Evolutionary conservation across 1,139 yeast species (phyloP).

Genomic region (Protomyces gravidus): DNA sequence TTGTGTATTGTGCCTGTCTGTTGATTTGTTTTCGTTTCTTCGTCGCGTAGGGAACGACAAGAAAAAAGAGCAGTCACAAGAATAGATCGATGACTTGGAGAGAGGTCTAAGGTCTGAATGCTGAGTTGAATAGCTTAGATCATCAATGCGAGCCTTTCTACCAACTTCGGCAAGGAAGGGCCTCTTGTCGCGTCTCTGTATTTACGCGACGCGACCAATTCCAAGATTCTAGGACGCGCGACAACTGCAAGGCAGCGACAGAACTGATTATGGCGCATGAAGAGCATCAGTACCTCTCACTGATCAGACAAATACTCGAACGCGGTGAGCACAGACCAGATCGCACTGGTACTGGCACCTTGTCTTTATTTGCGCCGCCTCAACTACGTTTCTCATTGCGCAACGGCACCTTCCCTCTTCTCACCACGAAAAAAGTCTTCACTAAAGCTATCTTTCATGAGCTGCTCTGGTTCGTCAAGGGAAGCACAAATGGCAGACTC

Average conservation of each 20-base stretch:
- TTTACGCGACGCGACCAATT: no score
- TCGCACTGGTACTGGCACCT: slow-evolving; percentile 95
- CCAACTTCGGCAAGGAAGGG: no score
- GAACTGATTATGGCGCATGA: slow-evolving; percentile 46
- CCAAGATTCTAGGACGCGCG: no score
- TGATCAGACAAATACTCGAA: slow-evolving; percentile 68
- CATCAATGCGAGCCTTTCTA: no score
- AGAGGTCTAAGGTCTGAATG: no score
- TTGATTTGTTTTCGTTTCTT: background rate
- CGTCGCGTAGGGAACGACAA: background rate
- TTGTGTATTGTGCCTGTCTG: background rate
- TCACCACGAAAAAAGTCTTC: slow-evolving; percentile 90
- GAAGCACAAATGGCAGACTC: slow-evolving; percentile 80
- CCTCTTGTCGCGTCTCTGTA: no score
- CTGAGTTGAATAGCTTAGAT: no score
- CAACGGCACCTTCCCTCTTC: slow-evolving; percentile 70
- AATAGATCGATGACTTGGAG: no score
- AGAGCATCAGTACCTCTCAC: slow-evolving; percentile 80
- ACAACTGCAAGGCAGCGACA: no score
- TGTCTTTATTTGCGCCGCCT: slow-evolving; percentile 88
- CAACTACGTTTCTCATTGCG: slow-evolving; percentile 77
- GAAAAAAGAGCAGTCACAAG: background rate
- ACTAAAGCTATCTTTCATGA: slow-evolving; percentile 48
- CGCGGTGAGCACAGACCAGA: slow-evolving; percentile 91
- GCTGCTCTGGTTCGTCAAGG: slow-evolving; percentile 85